Evolutionary conservation across 192 early-diverging fungal genomes (phyloP), one percentile per base, ranked within the genome.

Genomic region (Entophlyctis luteolus): DNA sequence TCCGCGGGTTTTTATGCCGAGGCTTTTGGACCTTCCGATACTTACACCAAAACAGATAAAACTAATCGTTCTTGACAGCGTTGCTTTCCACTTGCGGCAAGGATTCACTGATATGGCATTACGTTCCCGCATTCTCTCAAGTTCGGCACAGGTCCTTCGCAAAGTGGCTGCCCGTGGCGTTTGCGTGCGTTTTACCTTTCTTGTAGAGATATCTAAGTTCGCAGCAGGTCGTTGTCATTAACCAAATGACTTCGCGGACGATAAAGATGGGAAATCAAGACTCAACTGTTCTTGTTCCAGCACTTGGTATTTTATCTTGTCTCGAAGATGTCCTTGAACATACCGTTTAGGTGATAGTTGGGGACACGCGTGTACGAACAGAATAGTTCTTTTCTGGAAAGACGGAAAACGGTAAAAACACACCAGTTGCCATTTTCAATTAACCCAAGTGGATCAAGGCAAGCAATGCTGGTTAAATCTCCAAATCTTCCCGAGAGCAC

Each of bases 1-100:
- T 58, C 60, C 62, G 0, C 38, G 71, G 53, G 74, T 77, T 34
- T 2, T 47, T 57, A 46, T n/a, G 45, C 35, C 49, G 14, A 55
- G 10, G 46, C 12, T 54, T 28, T n/a, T 32, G 28, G 12, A 2
- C 29, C 12, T 14, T 12, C 35, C 5, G 49, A n/a, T 3, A 0
- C 53, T 28, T 4, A 12, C 32, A 5, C 37, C 2, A 16, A 1
- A 25, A 18, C 29, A 78, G 74, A 58, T 81, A 32, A 75, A 72
- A 45, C 59, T 81, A 50, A 66, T 81, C 20, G 66, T 81, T 16
- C 47, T 81, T 3, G 79, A 81, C 62, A 71, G 67, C 27, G 68
- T 77, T 38, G 79, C 79, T 2, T 78, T 81, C 50, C 79, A 81
- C 55, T 81, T 81, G 47, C 66, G 79, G 2, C 72, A 78, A 55